phyloP scores from a whole-genome alignment of 2,329 filamentous ascomycete species.

The Fusarium sterilihyphosum region DNA sequence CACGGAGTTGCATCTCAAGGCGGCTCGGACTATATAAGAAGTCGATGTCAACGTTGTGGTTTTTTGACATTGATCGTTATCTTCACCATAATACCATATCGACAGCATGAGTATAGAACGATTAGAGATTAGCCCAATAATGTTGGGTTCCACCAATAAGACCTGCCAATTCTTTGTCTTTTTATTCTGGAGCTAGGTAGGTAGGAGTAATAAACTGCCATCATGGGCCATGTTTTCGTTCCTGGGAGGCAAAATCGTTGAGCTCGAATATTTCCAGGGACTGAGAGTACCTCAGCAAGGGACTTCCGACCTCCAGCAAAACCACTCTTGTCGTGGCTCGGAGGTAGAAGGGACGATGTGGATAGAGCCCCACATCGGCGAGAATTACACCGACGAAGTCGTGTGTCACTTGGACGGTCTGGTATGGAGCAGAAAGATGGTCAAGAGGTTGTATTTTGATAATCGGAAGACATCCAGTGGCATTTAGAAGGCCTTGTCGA shows the following conservation, averaged over 20 bases:
- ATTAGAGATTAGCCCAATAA: conserved; percentile 28
- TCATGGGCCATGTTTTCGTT: neutral
- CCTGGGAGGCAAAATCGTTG: conserved; percentile 15
- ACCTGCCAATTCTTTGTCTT: conserved; percentile 2
- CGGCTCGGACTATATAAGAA: conserved; percentile 32
- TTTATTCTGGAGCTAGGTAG: neutral
- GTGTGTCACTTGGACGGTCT: conserved; percentile 15
- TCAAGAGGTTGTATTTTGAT: neutral
- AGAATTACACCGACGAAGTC: conserved; percentile 30
- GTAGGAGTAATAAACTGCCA: neutral
- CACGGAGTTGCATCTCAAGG: conserved; percentile 42
- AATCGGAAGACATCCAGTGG: neutral
- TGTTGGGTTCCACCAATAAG: conserved; percentile 20
- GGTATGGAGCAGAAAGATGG: neutral
- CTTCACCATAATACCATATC: conserved; percentile 37
- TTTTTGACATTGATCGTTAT: conserved; percentile 37
- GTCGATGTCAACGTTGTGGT: conserved; percentile 26
- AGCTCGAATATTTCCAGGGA: conserved; percentile 13
- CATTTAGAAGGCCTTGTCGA: accelerated
- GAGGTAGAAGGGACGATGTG: conserved; percentile 41
- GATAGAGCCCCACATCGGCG: conserved; percentile 27
- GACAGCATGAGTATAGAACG: conserved; percentile 33
- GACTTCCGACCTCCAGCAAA: conserved; percentile 20
- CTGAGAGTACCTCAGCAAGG: neutral
- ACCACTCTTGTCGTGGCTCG: conserved; percentile 37